Conservation (phyloP, 768 basidiomycete species). For the Phlebiopsis flavidoalba region DNA sequence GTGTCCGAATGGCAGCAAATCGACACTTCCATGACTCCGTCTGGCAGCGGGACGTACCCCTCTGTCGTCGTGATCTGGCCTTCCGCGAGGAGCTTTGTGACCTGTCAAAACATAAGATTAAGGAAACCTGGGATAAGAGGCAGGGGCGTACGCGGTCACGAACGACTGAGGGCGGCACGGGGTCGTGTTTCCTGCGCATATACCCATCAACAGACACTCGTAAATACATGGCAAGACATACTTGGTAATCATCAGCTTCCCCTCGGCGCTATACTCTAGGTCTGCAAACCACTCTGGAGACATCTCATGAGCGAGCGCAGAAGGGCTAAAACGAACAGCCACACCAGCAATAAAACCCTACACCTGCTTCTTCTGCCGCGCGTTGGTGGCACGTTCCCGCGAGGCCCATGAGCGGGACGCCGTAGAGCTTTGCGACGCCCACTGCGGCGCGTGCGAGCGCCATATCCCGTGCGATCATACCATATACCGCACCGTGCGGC, state of each 20-base stretch:
- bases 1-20: constrained; percentile 67
- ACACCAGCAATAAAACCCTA: constrained; percentile 60
- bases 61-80: constrained; percentile 44
- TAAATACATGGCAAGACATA: constrained; percentile 19
- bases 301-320: background rate
- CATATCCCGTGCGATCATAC: constrained; percentile 51
- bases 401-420: constrained; percentile 55
- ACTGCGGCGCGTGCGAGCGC: constrained; percentile 52
- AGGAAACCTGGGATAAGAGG: background rate
- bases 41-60: constrained; percentile 36
- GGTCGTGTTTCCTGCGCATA: constrained; percentile 42
- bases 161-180: constrained; percentile 38
- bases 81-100: constrained; percentile 36
- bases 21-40: constrained; percentile 43
- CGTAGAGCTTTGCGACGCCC: constrained; percentile 48
- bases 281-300: constrained; percentile 72
- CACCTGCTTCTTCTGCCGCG: constrained; percentile 47
- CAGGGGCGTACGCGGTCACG: constrained; percentile 34
- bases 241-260: constrained; percentile 59
- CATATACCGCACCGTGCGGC: constrained; percentile 59
- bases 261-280: constrained; percentile 51
- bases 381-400: constrained; percentile 59
- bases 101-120: constrained; percentile 29
- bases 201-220: background rate
- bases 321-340: background rate